A percentile compares a stretch with the other conserved stretches of the same genome.
phyloP scores from a whole-genome alignment of 768 basidiomycete species.

The Suillus clintonianus region DNA sequence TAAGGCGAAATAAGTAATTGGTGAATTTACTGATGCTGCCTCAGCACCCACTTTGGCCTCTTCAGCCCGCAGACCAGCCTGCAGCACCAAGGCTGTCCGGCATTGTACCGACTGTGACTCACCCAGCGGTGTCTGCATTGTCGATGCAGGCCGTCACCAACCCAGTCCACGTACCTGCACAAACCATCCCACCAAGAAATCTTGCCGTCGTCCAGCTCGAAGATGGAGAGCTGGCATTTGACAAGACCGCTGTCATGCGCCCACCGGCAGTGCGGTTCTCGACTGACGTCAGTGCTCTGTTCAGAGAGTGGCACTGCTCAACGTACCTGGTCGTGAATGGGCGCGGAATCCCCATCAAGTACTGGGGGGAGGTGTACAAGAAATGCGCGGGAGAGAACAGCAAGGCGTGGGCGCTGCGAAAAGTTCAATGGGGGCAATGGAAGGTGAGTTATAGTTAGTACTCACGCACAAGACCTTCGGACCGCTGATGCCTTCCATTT shows the following conservation, averaged over 20 bases:
- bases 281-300: not conserved
- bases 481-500: not conserved
- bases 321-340: not conserved
- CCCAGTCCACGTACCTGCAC: not conserved
- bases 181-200: not conserved
- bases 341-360: not conserved
- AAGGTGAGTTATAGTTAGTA: not conserved
- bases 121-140: too few species aligned
- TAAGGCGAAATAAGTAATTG: too few species aligned
- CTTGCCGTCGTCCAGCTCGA: not conserved
- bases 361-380: not conserved
- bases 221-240: not conserved
- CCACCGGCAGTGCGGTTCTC: not conserved
- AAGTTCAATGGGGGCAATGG: not conserved
- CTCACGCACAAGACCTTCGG: too few species aligned
- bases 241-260: not conserved
- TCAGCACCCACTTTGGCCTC: not conserved
- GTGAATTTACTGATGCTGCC: too few species aligned
- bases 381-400: not conserved
- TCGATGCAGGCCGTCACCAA: too few species aligned
- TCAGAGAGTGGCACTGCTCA: not conserved
- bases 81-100: too few species aligned
- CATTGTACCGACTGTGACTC: too few species aligned
- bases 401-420: not conserved
- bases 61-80: too few species aligned